Evolutionary conservation across 331 rosid genomes (phyloP), one percentile per base, ranked within the genome.

Genomic region (Pyracantha coccinea): DNA sequence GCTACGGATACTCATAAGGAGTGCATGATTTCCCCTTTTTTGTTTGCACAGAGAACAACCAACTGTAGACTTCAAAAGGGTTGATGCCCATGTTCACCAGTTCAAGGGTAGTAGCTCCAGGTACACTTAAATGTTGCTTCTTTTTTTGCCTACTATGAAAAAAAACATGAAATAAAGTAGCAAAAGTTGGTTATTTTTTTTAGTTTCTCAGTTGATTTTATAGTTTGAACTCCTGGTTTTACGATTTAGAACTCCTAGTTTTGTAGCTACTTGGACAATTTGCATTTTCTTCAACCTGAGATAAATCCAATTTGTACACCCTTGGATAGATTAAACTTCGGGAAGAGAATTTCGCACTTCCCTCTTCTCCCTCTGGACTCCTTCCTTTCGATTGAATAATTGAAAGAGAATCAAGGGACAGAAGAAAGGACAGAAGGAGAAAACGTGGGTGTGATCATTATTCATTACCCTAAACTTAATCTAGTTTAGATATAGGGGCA

Each of bases 81-180:
- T 92, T 80, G 99, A 92, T 89, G 93, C 97, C 38, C 92, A 88
- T 85, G 98, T 92, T 73, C 98, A 95, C 85, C 97, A 90, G 84
- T 81, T 95, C 50, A 95, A 95, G 90, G 97, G 99, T 54, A 95
- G 99, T 86, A 92, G 96, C 84, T 90, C 99, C 74, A 95, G 99
- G 97, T 95, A 83, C 50, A 62, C 57, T 17, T 20, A 72, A 55
- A 31, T 69, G 33, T 61, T n/a, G 16, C 74, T 70, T 17, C 3
- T 25, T 11, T 29, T 28, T 52, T 28, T 2, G 7, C 8, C 25
- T 5, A 3, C 45, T 3, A 38, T 12, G 10, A 21, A 38, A 47
- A 41, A 63, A n/a, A 9, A 50, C 20, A 17, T 53, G 24, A 59
- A 44, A 4, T 53, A 8, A 20, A 10, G 21, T 61, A 16, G 10